Conservation (phyloP, 2,329 filamentous ascomycete species). For the Alternaria sp. region DNA sequence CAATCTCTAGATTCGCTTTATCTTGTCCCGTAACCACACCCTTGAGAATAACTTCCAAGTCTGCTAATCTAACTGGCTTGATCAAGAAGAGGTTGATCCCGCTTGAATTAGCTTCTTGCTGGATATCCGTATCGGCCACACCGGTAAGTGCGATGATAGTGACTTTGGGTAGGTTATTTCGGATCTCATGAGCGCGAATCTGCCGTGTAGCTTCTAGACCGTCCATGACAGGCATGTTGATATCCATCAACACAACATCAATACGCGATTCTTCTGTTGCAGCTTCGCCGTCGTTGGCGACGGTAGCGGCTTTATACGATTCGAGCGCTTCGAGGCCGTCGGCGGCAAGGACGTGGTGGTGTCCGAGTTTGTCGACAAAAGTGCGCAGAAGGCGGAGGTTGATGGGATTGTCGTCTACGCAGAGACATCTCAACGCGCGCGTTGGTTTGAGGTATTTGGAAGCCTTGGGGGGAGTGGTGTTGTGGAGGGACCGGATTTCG, state of each 20-base stretch:
- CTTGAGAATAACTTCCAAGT: constrained; percentile 54
- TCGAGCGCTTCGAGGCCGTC: constrained; percentile 51
- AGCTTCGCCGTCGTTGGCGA: constrained; percentile 10
- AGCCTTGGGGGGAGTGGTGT: constrained; percentile 27
- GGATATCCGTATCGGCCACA: constrained; percentile 59
- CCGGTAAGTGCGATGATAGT: constrained; percentile 64
- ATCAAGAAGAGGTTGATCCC: constrained; percentile 66
- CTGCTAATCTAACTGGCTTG: constrained; percentile 59
- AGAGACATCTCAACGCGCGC: constrained; percentile 43
- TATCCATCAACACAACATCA: constrained; percentile 49
- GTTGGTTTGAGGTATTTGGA: constrained; percentile 26
- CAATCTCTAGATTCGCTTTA: constrained; percentile 30
- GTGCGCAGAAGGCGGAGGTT: constrained; percentile 50
- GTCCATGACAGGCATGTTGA: constrained; percentile 51
- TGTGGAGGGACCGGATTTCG: constrained; percentile 35
- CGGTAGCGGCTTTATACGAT: constrained; percentile 33
- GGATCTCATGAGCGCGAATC: constrained; percentile 58
- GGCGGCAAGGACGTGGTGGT: constrained; percentile 43
- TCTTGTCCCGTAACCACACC: constrained; percentile 45
- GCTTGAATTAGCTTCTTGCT: constrained; percentile 61
- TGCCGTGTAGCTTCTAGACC: constrained; percentile 53
- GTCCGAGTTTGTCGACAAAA: constrained; percentile 48
- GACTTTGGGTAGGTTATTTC: constrained; percentile 52
- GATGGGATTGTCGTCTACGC: constrained; percentile 54
- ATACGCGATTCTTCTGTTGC: constrained; percentile 23